A percentile compares a stretch with the other conserved stretches of the same genome.
These are phyloP conservation scores for Venturia aucupariae DNA, from an alignment of 2,329 filamentous ascomycete genomes.

Conservation along the genomic window DNA sequence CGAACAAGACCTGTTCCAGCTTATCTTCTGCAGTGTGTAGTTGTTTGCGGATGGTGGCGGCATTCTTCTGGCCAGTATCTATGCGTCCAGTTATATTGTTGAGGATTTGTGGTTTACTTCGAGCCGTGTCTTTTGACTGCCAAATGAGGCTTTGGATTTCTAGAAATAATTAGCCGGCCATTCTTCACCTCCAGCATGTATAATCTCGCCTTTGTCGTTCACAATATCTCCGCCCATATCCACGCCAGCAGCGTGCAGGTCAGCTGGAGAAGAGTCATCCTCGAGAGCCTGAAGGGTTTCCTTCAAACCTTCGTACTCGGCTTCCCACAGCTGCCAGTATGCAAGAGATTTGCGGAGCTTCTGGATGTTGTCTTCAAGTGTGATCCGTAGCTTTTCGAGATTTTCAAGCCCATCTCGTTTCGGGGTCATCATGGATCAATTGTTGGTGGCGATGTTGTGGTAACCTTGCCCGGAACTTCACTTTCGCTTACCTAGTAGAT, in stretches of 20 bases:
- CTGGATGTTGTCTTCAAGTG: constrained; percentile 66
- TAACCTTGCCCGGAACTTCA: no score
- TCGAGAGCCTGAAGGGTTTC: constrained; percentile 59
- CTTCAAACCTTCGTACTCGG: constrained; percentile 82
- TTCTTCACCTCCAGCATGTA: neutral
- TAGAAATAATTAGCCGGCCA: constrained; percentile 10
- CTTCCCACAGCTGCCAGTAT: constrained; percentile 85
- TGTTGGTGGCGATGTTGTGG: neutral
- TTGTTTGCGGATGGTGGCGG: constrained; percentile 63
- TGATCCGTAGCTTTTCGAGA: constrained; percentile 5
- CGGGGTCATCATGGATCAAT: neutral
- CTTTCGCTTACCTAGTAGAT: no score
- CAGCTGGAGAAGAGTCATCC: constrained; percentile 39
- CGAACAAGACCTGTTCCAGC: constrained; percentile 52
- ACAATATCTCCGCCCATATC: constrained; percentile 57
- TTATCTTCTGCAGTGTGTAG: constrained; percentile 60
- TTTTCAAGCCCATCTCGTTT: constrained; percentile 6
- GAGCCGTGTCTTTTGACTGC: constrained; percentile 33
- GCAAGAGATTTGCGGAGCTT: constrained; percentile 67
- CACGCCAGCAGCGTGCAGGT: constrained; percentile 46
- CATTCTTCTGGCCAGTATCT: constrained; percentile 67
- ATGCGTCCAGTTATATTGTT: constrained; percentile 64
- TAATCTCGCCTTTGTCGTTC: constrained; percentile 40
- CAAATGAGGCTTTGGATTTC: constrained; percentile 49
- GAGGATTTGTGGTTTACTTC: constrained; percentile 54